These are phyloP conservation scores for Fusarium guadeloupense DNA, from an alignment of 2,329 filamentous ascomycete genomes.

Conservation along the genomic window DNA sequence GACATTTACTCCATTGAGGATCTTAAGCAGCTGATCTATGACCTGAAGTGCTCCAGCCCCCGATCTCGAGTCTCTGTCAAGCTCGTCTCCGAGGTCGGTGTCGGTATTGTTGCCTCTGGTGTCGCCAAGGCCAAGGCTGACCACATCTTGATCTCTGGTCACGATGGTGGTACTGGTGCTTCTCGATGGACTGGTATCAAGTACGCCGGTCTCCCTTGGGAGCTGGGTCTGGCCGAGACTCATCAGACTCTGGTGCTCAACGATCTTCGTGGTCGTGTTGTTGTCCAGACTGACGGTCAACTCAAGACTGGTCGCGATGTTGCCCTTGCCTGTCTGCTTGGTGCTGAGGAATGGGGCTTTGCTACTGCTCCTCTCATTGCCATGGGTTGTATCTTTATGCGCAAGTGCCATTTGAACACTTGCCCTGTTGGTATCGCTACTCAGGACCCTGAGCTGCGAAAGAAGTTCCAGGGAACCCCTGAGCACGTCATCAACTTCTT, in stretches of 20 bases:
- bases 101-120: constrained; percentile 96
- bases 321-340: constrained; percentile 91
- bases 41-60: constrained; percentile 95
- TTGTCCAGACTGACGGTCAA: constrained; percentile 96
- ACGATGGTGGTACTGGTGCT: constrained; percentile 96
- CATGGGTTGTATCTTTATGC: constrained; percentile 97
- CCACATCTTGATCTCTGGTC: constrained; percentile 95
- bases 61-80: constrained; percentile 94
- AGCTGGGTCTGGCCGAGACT: constrained; percentile 94
- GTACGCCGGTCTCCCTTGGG: constrained; percentile 96
- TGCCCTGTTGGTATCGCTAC: constrained; percentile 95
- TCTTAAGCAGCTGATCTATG: constrained; percentile 96
- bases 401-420: constrained; percentile 79
- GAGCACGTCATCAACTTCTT: constrained; percentile 99
- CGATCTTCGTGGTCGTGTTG: constrained; percentile 92
- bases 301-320: constrained; percentile 92
- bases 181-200: constrained; percentile 99
- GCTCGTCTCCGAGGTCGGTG: constrained; percentile 96
- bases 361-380: constrained; percentile 94
- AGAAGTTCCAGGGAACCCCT: constrained; percentile 92
- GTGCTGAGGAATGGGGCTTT: constrained; percentile 98
- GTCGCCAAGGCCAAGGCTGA: constrained; percentile 98
- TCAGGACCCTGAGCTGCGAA: constrained; percentile 90
- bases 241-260: constrained; percentile 97
- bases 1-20: constrained; percentile 99